Percentiles rank a stretch among this genome's conserved stretches.
These are phyloP conservation scores for Microsporum canis DNA, from an alignment of 2,329 filamentous ascomycete genomes.

Conservation along the genomic window DNA sequence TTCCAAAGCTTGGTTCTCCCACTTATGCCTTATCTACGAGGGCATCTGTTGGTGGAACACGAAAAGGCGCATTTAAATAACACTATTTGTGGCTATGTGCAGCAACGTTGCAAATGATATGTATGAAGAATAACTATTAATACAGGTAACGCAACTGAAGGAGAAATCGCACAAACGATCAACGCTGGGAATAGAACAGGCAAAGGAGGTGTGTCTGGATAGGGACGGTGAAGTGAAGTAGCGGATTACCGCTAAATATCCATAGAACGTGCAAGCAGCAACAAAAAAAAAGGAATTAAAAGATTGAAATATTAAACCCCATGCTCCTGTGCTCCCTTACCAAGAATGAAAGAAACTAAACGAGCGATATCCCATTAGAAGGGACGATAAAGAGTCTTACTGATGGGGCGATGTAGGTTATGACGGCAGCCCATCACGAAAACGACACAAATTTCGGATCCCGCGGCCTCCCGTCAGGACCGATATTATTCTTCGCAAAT, in stretches of 20 bases:
- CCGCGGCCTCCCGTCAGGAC: slow-evolving; percentile 69
- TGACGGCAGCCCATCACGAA: slow-evolving; percentile 39
- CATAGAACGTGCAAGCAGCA: not conserved
- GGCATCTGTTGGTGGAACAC: not conserved
- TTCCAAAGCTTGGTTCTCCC: not conserved
- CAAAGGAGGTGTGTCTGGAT: not conserved
- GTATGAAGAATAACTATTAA: not conserved
- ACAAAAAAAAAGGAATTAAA: not conserved
- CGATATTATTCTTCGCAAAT: slow-evolving; percentile 81
- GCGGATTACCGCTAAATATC: not conserved
- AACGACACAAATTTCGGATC: slow-evolving; percentile 97
- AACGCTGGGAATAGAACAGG: not conserved
- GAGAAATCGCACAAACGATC: not conserved
- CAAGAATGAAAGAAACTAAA: not conserved
- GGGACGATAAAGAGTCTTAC: not conserved
- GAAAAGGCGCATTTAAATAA: not conserved
- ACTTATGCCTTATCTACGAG: not conserved
- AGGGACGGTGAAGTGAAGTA: not conserved
- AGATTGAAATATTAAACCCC: not conserved
- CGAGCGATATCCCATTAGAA: not conserved
- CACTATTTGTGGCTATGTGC: not conserved
- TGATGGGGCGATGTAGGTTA: too few species aligned
- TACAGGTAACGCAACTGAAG: not conserved
- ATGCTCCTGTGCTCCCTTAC: not conserved
- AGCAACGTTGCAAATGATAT: not conserved